Percentiles rank a stretch among this genome's conserved stretches.
phyloP scores from a whole-genome alignment of 2,329 filamentous ascomycete genomes.

The Cercospora sesami region DNA sequence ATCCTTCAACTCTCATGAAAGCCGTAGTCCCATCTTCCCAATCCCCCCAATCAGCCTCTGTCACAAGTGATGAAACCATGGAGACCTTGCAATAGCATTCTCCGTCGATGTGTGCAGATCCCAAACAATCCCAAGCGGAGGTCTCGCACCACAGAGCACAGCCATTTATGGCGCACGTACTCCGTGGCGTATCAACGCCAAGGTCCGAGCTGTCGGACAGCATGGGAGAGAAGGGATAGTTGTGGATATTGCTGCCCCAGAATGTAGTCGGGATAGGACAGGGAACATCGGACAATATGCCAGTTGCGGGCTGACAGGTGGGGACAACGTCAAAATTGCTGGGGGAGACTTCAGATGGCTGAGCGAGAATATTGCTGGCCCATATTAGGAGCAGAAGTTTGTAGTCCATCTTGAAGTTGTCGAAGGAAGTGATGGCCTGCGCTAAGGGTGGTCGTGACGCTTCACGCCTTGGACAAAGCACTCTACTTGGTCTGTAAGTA shows the following conservation, averaged over 20 bases:
- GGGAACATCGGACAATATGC: not conserved
- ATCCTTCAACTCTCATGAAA: not conserved
- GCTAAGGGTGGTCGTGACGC: not conserved
- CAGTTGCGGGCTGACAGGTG: not conserved
- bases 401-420: not conserved
- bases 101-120: not conserved
- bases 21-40: not conserved
- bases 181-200: not conserved
- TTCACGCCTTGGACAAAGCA: not conserved
- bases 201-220: not conserved
- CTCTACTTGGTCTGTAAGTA: not conserved
- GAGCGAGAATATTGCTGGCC: not conserved
- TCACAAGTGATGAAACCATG: not conserved
- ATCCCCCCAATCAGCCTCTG: not conserved
- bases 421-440: not conserved
- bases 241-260: not conserved
- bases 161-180: not conserved
- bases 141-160: not conserved
- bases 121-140: not conserved
- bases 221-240: not conserved
- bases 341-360: not conserved
- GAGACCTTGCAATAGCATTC: not conserved
- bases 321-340: not conserved
- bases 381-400: not conserved
- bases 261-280: not conserved